Conservation (phyloP, 352 stramenopile genomes). For the Nothophytophthora sp. region DNA sequence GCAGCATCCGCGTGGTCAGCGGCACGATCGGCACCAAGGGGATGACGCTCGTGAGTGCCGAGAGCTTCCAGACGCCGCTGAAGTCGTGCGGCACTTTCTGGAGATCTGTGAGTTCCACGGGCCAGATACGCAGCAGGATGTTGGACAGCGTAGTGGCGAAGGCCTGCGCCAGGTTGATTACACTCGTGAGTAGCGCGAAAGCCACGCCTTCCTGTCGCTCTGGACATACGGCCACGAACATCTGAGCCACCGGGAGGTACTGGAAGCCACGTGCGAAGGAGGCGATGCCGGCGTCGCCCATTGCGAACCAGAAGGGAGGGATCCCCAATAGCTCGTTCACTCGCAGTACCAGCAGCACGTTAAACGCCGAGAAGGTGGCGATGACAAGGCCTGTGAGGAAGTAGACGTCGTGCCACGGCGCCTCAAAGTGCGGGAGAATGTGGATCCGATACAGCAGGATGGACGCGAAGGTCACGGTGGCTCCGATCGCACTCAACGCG, state of each 20-base stretch:
- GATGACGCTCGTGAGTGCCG: constrained; percentile 60
- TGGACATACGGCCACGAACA: constrained; percentile 77
- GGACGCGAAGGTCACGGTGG: constrained; percentile 63
- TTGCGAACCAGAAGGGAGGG: constrained; percentile 74
- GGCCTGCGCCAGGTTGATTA: constrained; percentile 68
- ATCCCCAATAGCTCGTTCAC: constrained; percentile 67
- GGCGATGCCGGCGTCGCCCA: constrained; percentile 65
- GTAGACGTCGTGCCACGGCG: constrained; percentile 69
- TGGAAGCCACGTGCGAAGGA: constrained; percentile 79
- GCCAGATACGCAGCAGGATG: constrained; percentile 72
- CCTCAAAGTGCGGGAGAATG: constrained; percentile 42
- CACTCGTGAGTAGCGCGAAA: constrained; percentile 78
- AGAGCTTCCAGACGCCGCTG: constrained; percentile 81
- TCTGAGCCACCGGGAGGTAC: constrained; percentile 74
- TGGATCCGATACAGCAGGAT: constrained; percentile 56
- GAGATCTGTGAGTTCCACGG: constrained; percentile 68
- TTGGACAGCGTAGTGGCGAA: constrained; percentile 80
- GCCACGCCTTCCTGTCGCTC: constrained; percentile 75
- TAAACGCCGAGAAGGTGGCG: constrained; percentile 65
- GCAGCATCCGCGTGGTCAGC: constrained; percentile 52
- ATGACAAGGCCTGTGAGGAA: constrained; percentile 60
- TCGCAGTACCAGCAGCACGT: constrained; percentile 64
- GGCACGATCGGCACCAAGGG: constrained; percentile 47
- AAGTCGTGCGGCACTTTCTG: constrained; percentile 38
- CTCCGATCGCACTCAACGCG: constrained; percentile 62